Evolutionary conservation across 2,329 filamentous ascomycete species (phyloP).

Genomic region (Capronia epimyces): DNA sequence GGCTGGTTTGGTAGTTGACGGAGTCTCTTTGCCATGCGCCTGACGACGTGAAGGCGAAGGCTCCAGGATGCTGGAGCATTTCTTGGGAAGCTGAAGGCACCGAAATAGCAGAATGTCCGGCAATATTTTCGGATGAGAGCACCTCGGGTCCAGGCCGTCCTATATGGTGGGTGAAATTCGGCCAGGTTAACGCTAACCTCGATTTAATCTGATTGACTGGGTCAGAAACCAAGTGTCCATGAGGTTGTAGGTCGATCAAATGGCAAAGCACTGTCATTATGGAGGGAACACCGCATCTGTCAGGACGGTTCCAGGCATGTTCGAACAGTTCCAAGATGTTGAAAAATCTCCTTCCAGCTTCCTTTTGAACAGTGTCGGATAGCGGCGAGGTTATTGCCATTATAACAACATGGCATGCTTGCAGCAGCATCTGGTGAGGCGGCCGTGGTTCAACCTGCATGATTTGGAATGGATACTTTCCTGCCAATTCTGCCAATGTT

Average conservation of each 20-base stretch:
- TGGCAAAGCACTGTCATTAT: slow-evolving; percentile 7
- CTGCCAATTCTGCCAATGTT: slow-evolving; percentile 5
- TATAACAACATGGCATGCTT: slow-evolving; percentile 11
- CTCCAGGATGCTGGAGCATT: neutral
- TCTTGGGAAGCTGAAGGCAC: neutral
- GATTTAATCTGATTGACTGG: neutral
- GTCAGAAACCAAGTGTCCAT: neutral
- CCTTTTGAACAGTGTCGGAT: neutral
- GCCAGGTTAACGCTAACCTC: slow-evolving; percentile 11
- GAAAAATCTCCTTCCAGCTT: slow-evolving; percentile 2
- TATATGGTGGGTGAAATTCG: slow-evolving; percentile 4
- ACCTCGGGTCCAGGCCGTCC: neutral
- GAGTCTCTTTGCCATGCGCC: neutral
- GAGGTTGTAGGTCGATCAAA: neutral
- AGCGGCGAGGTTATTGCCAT: neutral
- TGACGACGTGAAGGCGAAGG: neutral
- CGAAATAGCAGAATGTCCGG: neutral
- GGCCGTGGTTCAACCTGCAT: slow-evolving; percentile 10
- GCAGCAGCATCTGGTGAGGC: slow-evolving; percentile 22
- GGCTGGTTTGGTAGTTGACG: neutral
- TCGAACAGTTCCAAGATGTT: slow-evolving; percentile 13
- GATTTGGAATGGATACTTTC: slow-evolving; percentile 12
- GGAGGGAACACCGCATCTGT: slow-evolving; percentile 16
- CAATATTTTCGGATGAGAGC: neutral
- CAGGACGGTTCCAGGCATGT: slow-evolving; percentile 9